A percentile compares a stretch with the other conserved stretches of the same genome.
Conservation (phyloP, 768 basidiomycete species). For the Xerocomus brunneocitrinus region DNA sequence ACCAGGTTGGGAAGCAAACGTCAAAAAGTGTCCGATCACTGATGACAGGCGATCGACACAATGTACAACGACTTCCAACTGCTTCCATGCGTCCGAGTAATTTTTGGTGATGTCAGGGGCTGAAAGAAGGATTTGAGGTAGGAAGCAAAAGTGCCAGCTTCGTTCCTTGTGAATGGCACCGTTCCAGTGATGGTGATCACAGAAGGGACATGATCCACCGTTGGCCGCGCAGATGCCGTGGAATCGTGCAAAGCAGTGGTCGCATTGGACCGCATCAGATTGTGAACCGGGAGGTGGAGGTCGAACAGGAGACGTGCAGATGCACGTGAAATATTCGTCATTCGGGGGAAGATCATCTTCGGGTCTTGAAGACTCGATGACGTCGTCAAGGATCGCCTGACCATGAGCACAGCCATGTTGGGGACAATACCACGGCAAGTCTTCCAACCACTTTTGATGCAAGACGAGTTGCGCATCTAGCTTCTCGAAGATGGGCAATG, state of each 20-base stretch:
- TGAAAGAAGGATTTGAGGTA: constrained; percentile 61
- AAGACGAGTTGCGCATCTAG: constrained; percentile 61
- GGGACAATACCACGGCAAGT: constrained; percentile 74
- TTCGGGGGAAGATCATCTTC: constrained; percentile 76
- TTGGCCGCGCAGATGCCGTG: constrained; percentile 82
- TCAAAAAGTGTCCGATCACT: constrained; percentile 75
- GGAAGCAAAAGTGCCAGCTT: constrained; percentile 78
- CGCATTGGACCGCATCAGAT: constrained; percentile 87
- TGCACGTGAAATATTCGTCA: constrained; percentile 83
- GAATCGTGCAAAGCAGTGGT: constrained; percentile 84
- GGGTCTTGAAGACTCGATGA: constrained; percentile 65
- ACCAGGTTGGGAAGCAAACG: constrained; percentile 61
- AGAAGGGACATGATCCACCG: constrained; percentile 90
- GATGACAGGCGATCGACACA: constrained; percentile 71
- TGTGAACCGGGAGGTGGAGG: constrained; percentile 70
- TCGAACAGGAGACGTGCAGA: constrained; percentile 70
- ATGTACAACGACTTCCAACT: constrained; percentile 75
- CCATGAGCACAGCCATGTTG: constrained; percentile 64
- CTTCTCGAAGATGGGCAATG: constrained; percentile 67
- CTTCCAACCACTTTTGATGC: constrained; percentile 69
- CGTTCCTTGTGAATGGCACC: constrained; percentile 79
- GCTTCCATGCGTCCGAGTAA: constrained; percentile 77
- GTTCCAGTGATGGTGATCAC: constrained; percentile 90
- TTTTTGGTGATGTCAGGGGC: constrained; percentile 78
- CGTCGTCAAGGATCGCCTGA: constrained; percentile 65